Evolutionary conservation across 176 grass and related monocot genomes (phyloP), one percentile per base, ranked within the genome.

Genomic region (Cenchrus americanus): DNA sequence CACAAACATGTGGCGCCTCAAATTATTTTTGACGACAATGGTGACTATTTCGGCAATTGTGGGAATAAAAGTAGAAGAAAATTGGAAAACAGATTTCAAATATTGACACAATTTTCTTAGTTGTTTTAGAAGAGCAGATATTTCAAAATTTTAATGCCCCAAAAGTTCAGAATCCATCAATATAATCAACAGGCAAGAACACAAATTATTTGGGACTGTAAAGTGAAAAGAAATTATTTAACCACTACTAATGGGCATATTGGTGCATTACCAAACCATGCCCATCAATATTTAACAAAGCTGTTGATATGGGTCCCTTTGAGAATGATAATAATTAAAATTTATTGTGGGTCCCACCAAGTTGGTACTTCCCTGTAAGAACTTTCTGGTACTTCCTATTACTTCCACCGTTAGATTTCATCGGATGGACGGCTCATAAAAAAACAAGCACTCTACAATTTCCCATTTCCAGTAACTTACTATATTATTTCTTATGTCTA

Each of bases 101-200:
- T 55, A 15, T 23, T 27, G 13, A 51, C 70, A 52, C 1, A 5
- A 30, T 30, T 73, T 27, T 5, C 22, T 10, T 2, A 27, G 1
- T 51, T 50, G 24, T 72, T 50, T 50, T 22, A 47, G 42, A 40
- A 46, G 0, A 52, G 14, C 26, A 76, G 21, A 75, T 2, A 23
- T 24, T 69, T 42, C 23, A 57, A 41, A 42, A 10, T 27, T 27
- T 43, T 46, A 46, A 51, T 73, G 30, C 8, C n/a, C 1, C 69
- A 73, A 72, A 72, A 10, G 11, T 50, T 50, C 10, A 66, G 13
- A 60, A 12, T 41, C 14, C 77, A 78, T 23, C 50, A 52, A 84
- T 7, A 64, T 68, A 77, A 80, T 27, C 32, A 66, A 74, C 1
- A 51, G 14, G 34, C 34, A 37, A 37, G 34, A 37, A 37, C 18